Percentiles rank a stretch among this genome's conserved stretches.
These are phyloP conservation scores for Boletus rex-veris DNA, from an alignment of 768 basidiomycete species.

Conservation along the genomic window DNA sequence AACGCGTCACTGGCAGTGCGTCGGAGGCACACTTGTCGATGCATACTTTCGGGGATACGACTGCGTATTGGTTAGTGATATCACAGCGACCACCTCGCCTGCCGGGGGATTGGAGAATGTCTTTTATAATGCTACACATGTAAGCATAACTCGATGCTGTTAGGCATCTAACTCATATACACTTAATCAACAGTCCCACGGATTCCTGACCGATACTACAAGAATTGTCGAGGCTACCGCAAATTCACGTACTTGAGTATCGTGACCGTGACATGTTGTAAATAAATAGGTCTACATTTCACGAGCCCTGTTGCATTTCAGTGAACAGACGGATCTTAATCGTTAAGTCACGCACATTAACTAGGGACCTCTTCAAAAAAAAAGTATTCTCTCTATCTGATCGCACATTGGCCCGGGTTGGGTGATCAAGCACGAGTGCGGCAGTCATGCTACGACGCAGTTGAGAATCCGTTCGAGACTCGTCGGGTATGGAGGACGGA, in stretches of 20 bases:
- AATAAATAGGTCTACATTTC: neutral
- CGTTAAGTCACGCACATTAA: constrained; percentile 2
- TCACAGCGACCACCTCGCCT: constrained; percentile 62
- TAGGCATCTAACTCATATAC: neutral
- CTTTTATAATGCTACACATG: constrained; percentile 53
- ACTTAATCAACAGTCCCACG: constrained; percentile 40
- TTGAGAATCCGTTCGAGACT: neutral
- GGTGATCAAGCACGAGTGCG: neutral
- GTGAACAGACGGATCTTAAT: neutral
- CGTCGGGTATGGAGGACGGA: neutral
- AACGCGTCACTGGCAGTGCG: too few relatives aligned
- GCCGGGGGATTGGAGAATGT: constrained; percentile 54
- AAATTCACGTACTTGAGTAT: neutral
- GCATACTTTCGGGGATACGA: constrained; percentile 56
- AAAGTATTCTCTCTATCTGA: neutral
- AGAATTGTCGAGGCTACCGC: constrained; percentile 25
- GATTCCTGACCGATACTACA: constrained; percentile 44
- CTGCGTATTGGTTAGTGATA: constrained; percentile 43
- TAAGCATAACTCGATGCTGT: constrained; percentile 28
- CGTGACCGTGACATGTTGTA: neutral
- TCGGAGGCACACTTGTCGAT: constrained; percentile 37
- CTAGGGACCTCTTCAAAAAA: neutral
- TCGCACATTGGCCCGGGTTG: neutral
- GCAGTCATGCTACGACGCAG: neutral
- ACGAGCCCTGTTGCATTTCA: neutral